Conservation (phyloP, 208 protist species). For the Histomonas meleagridis region DNA sequence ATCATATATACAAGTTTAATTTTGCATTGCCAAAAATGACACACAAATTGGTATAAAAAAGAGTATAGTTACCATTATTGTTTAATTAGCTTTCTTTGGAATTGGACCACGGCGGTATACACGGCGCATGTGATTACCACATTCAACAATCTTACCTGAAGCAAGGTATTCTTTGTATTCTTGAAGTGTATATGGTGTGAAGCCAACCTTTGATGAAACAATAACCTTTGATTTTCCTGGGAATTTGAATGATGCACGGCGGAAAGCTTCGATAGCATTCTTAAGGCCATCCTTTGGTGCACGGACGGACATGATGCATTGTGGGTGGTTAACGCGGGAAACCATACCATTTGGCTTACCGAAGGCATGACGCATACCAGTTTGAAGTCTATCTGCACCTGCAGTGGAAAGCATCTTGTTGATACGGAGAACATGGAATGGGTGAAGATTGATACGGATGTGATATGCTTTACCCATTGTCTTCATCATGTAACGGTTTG, state of each 20-base stretch:
- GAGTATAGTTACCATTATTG: no score
- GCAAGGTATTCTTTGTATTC: not conserved
- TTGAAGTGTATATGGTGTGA: conserved; percentile 34
- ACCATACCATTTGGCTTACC: conserved; percentile 85
- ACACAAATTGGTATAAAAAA: no score
- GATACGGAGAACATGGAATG: conserved; percentile 95
- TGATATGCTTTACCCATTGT: conserved; percentile 93
- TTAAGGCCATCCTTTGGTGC: not conserved
- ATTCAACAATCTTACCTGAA: not conserved
- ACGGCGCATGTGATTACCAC: not conserved
- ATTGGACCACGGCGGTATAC: conserved; percentile 30
- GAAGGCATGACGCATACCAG: conserved; percentile 83
- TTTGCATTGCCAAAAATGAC: no score
- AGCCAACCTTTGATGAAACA: not conserved
- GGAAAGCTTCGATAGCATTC: not conserved
- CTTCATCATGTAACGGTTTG: conserved; percentile 98
- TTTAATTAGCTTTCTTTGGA: not conserved
- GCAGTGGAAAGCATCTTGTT: conserved; percentile 99
- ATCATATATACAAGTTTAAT: no score
- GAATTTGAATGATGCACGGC: conserved; percentile 37
- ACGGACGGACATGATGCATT: conserved; percentile 89
- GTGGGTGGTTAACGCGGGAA: conserved; percentile 86
- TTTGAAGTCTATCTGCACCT: conserved; percentile 81
- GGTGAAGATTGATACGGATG: conserved; percentile 91
- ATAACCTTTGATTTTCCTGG: not conserved